phyloP scores from a whole-genome alignment of 495 filamentous ascomycete genomes.

The Pyrenula aspistea region DNA sequence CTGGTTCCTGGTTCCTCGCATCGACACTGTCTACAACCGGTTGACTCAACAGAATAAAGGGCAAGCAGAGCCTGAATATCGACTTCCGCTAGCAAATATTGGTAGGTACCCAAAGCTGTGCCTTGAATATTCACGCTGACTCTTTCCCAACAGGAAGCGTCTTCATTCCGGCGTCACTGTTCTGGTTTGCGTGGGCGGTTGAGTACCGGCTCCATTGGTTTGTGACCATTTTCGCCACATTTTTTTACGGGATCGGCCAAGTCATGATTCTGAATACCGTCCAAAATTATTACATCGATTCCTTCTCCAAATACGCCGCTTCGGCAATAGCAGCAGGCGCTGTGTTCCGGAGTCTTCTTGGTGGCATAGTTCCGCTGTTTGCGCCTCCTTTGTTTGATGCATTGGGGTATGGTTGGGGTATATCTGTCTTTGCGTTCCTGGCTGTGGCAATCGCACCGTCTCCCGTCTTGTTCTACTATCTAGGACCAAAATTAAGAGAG shows the following conservation, averaged over 20 bases:
- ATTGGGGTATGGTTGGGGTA: constrained; percentile 34
- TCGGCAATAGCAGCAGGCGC: constrained; percentile 36
- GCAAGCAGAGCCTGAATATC: constrained; percentile 12
- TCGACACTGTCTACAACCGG: constrained; percentile 23
- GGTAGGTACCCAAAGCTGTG: too few relatives aligned
- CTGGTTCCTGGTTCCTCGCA: constrained; percentile 26
- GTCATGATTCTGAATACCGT: constrained; percentile 13
- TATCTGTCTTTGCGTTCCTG: constrained; percentile 29
- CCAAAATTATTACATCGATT: constrained; percentile 58
- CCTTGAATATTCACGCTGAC: neutral
- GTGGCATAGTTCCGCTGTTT: constrained; percentile 36
- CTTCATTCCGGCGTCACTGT: constrained; percentile 38
- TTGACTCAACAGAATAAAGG: constrained; percentile 15
- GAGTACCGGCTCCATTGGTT: constrained; percentile 36
- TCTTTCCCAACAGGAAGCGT: constrained; percentile 16
- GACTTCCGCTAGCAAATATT: constrained; percentile 25
- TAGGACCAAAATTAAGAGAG: constrained; percentile 5
- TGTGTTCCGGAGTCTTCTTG: constrained; percentile 35
- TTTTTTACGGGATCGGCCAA: constrained; percentile 33
- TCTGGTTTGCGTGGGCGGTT: constrained; percentile 54
- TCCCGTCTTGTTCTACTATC: constrained; percentile 17
- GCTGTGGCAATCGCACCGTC: constrained; percentile 23
- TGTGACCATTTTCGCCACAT: constrained; percentile 31
- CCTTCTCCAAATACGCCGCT: constrained; percentile 53
- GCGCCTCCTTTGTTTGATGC: constrained; percentile 31